These are phyloP conservation scores for Spironucleus salmonicida DNA, from an alignment of 208 protist genomes.

Conservation along the genomic window DNA sequence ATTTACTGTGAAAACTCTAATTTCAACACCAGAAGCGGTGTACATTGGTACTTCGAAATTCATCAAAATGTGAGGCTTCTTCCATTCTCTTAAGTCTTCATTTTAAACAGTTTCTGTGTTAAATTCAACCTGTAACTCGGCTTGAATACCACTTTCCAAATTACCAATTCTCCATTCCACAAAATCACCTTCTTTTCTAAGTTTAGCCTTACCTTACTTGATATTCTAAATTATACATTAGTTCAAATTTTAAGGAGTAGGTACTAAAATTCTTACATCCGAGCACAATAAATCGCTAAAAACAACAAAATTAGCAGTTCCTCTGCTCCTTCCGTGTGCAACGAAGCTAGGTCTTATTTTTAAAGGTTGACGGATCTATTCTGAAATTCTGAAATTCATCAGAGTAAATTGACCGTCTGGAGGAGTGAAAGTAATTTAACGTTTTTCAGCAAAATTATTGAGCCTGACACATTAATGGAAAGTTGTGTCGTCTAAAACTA, in stretches of 20 bases:
- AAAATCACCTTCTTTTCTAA: not conserved
- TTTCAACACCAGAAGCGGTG: slow-evolving; percentile 23
- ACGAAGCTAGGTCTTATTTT: not conserved
- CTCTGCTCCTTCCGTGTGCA: slow-evolving; percentile 9
- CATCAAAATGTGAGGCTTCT: not conserved
- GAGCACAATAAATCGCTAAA: no score
- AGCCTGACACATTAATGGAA: slow-evolving; percentile 26
- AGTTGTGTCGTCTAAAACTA: not conserved
- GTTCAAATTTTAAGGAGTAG: no score
- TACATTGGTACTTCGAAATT: slow-evolving; percentile 18
- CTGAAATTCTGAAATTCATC: slow-evolving; percentile 4
- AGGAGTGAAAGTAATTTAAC: slow-evolving; percentile 23
- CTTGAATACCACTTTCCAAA: not conserved
- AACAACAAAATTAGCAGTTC: no score
- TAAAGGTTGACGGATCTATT: not conserved
- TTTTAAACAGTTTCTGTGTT: not conserved
- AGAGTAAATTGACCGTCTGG: slow-evolving; percentile 20
- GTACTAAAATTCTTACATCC: no score
- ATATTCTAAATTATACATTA: no score
- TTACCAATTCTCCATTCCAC: slow-evolving; percentile 8
- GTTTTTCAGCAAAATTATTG: not conserved
- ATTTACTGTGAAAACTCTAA: no score
- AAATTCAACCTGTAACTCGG: not conserved
- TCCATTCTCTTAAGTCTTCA: slow-evolving; percentile 16
- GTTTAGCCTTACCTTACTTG: not conserved